Percentiles rank a stretch among this genome's conserved stretches.
These are phyloP conservation scores for Calcarisporium arbuscula DNA, from an alignment of 2,329 filamentous ascomycete species.

Conservation along the genomic window DNA sequence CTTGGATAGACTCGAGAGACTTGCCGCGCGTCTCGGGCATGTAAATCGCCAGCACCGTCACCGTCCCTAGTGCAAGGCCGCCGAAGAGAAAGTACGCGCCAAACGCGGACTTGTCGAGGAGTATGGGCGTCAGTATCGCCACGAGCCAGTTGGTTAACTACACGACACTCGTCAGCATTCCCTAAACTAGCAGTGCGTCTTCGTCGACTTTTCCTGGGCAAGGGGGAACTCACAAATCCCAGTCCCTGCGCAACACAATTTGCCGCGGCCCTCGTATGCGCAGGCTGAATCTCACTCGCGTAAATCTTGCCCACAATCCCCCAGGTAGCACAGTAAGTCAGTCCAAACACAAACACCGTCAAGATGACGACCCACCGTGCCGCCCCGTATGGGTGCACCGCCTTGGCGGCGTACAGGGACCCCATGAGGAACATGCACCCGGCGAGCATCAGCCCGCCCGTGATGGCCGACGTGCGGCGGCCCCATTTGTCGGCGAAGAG, in stretches of 20 bases:
- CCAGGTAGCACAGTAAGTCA: slow-evolving; percentile 42
- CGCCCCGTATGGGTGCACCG: slow-evolving; percentile 29
- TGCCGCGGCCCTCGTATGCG: no score
- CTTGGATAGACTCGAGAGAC: slow-evolving; percentile 35
- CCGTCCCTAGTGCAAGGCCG: slow-evolving; percentile 28
- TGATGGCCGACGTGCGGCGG: slow-evolving; percentile 44
- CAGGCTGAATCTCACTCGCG: no score
- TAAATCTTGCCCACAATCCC: no score
- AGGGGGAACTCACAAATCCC: no score
- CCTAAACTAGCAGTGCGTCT: neutral
- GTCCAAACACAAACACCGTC: slow-evolving; percentile 42
- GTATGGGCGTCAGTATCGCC: slow-evolving; percentile 35
- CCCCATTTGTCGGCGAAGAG: slow-evolving; percentile 52
- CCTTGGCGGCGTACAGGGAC: slow-evolving; percentile 38
- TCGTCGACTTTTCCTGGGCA: no score
- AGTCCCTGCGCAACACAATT: no score
- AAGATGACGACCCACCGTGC: slow-evolving; percentile 46
- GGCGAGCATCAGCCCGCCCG: slow-evolving; percentile 45
- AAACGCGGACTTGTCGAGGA: slow-evolving; percentile 31
- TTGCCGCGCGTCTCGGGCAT: slow-evolving; percentile 38
- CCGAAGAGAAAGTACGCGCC: slow-evolving; percentile 42
- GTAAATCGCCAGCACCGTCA: slow-evolving; percentile 26
- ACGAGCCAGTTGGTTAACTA: slow-evolving; percentile 38
- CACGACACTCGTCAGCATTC: neutral
- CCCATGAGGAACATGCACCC: slow-evolving; percentile 48